A percentile compares a stretch with the other conserved stretches of the same genome.
Conservation (phyloP, 2,329 filamentous ascomycete species). For the Xylariaceae sp. region DNA sequence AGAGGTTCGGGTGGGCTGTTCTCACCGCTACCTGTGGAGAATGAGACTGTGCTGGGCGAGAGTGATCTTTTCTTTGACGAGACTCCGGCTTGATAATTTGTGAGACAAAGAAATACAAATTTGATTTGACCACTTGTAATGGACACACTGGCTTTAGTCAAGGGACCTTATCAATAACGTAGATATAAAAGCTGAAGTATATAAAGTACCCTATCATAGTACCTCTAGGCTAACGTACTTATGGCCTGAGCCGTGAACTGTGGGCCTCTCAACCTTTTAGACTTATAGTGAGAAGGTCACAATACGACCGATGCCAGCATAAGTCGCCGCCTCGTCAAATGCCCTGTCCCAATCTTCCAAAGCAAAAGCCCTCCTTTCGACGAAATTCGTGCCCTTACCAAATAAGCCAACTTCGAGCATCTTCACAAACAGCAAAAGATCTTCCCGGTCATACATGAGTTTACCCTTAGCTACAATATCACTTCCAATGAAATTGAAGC, state of each 20-base stretch:
- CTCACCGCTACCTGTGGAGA: not conserved
- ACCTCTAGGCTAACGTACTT: no score
- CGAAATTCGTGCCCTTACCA: conserved; percentile 14
- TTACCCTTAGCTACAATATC: conserved; percentile 36
- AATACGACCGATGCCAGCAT: conserved; percentile 17
- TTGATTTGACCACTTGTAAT: no score
- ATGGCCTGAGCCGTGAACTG: no score
- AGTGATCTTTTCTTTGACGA: not conserved
- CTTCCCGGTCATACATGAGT: conserved; percentile 43
- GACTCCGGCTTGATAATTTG: not conserved
- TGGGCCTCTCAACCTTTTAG: no score
- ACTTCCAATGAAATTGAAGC: conserved; percentile 25
- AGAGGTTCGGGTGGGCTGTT: not conserved
- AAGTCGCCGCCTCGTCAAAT: conserved; percentile 16
- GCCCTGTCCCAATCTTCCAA: conserved; percentile 22
- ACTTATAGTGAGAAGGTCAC: conserved; percentile 16
- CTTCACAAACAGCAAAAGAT: conserved; percentile 38
- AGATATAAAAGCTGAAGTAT: no score
- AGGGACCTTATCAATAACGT: no score
- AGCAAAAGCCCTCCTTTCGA: conserved; percentile 18
- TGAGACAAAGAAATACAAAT: no score
- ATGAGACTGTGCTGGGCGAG: not conserved
- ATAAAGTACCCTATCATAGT: no score
- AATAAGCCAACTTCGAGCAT: conserved; percentile 38
- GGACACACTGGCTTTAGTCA: no score